Evolutionary conservation across 768 basidiomycete species (phyloP).

Genomic region (Panaeolus cyanescens): DNA sequence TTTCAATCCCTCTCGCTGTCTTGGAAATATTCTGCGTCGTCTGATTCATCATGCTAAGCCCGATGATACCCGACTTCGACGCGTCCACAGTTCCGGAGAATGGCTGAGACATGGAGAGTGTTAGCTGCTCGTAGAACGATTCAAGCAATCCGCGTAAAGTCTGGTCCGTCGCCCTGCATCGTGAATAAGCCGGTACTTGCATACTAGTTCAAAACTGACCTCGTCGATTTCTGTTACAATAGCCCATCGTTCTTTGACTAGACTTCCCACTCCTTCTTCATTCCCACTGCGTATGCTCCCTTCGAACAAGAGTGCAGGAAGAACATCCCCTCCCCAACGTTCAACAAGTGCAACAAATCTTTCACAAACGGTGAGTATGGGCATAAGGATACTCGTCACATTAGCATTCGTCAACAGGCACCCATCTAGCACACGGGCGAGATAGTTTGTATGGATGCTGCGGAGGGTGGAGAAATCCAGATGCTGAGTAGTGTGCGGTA

Average conservation of each 20-base stretch:
- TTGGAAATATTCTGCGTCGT: slow-evolving; percentile 54
- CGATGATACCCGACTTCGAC: slow-evolving; percentile 71
- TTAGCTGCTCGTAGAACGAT: slow-evolving; percentile 81
- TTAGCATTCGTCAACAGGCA: slow-evolving; percentile 72
- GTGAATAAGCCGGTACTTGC: background rate
- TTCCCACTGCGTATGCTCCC: slow-evolving; percentile 63
- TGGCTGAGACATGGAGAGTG: slow-evolving; percentile 74
- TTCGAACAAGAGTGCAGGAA: slow-evolving; percentile 82
- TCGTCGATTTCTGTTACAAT: slow-evolving; percentile 78
- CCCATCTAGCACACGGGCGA: slow-evolving; percentile 78
- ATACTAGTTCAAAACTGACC: slow-evolving; percentile 42
- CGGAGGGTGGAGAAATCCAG: slow-evolving; percentile 89
- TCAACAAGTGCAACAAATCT: slow-evolving; percentile 87
- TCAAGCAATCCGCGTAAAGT: slow-evolving; percentile 66
- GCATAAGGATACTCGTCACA: slow-evolving; percentile 62
- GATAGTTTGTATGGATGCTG: slow-evolving; percentile 77
- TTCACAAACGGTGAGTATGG: slow-evolving; percentile 83
- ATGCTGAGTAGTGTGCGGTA: slow-evolving; percentile 26
- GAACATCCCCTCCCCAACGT: slow-evolving; percentile 89
- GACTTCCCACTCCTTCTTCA: slow-evolving; percentile 61
- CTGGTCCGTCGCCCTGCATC: slow-evolving; percentile 36
- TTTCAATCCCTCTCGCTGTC: slow-evolving; percentile 53
- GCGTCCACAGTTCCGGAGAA: slow-evolving; percentile 62
- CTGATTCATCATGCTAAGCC: slow-evolving; percentile 52
- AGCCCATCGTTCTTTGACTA: slow-evolving; percentile 71